These are phyloP conservation scores for Acidiella bohemica DNA, from an alignment of 495 filamentous ascomycete species.

Conservation along the genomic window DNA sequence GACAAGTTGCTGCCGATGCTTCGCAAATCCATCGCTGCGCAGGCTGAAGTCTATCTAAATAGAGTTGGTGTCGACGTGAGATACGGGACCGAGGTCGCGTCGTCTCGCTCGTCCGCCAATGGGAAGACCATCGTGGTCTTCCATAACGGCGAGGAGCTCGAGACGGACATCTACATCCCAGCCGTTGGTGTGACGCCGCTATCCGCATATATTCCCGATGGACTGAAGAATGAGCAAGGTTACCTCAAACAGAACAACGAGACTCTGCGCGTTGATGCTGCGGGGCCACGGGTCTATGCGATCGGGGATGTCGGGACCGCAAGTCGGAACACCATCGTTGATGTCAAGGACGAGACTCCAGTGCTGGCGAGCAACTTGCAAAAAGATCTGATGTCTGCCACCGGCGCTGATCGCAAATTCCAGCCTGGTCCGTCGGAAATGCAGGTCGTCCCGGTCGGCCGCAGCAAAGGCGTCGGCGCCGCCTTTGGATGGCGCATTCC, in stretches of 20 bases:
- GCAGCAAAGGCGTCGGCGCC: constrained; percentile 40
- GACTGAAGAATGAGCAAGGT: constrained; percentile 23
- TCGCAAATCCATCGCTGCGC: constrained; percentile 26
- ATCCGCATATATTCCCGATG: constrained; percentile 26
- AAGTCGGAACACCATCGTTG: constrained; percentile 25
- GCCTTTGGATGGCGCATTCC: constrained; percentile 40
- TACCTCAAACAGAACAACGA: constrained; percentile 31
- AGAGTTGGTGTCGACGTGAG: constrained; percentile 33
- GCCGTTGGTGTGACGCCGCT: constrained; percentile 35
- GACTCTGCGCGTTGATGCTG: constrained; percentile 35
- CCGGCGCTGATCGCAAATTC: constrained; percentile 13
- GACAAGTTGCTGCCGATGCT: constrained; percentile 35
- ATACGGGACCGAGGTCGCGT: constrained; percentile 27
- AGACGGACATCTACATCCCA: constrained; percentile 37
- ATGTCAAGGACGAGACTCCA: constrained; percentile 30
- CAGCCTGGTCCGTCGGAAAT: constrained; percentile 20
- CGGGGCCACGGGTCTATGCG: constrained; percentile 36
- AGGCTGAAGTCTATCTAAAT: constrained; percentile 32
- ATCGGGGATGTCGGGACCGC: constrained; percentile 30
- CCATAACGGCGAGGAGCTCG: constrained; percentile 25
- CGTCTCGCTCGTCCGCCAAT: constrained; percentile 9
- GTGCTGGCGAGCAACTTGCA: constrained; percentile 34
- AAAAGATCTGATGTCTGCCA: constrained; percentile 22
- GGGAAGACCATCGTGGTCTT: constrained; percentile 22
- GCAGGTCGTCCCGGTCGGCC: constrained; percentile 41